These are phyloP conservation scores for Oenanthe javanica DNA, from an alignment of 140 eudicot genomes.

Conservation along the genomic window DNA sequence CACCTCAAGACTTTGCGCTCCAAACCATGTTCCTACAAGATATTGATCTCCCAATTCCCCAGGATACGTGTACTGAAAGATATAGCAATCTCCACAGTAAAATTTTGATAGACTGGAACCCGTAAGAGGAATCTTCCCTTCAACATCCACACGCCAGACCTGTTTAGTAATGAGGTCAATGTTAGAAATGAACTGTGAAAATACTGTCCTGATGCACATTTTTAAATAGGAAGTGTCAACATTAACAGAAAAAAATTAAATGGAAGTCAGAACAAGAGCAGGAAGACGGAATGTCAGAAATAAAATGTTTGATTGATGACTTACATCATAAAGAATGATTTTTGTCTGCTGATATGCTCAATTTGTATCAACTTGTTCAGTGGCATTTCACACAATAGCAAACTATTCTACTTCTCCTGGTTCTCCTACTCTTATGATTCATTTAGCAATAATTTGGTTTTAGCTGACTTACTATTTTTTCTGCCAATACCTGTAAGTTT, in stretches of 20 bases:
- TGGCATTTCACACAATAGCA: neutral
- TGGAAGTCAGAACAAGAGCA: neutral
- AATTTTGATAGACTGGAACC: constrained; percentile 75
- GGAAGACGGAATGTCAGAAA: neutral
- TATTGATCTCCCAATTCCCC: constrained; percentile 83
- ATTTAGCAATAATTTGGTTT: neutral
- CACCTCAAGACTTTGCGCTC: constrained; percentile 90
- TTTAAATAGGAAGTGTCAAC: neutral
- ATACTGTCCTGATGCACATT: neutral
- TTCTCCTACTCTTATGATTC: neutral
- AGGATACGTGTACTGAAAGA: constrained; percentile 79
- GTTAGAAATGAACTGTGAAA: neutral
- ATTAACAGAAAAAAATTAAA: neutral
- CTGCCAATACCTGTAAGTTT: constrained; percentile 62
- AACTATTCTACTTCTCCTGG: neutral
- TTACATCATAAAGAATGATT: neutral
- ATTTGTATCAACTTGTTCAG: neutral
- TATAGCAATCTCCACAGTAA: constrained; percentile 93
- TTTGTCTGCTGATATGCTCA: neutral
- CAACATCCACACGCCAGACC: constrained; percentile 95
- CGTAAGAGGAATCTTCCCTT: constrained; percentile 63
- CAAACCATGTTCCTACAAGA: constrained; percentile 94
- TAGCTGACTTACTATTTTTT: neutral
- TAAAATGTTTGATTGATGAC: neutral
- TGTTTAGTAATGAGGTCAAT: constrained; percentile 21